Percentiles rank a stretch among this genome's conserved stretches.
phyloP scores from a whole-genome alignment of 345 rosid species.

The Melaleuca alternifolia region DNA sequence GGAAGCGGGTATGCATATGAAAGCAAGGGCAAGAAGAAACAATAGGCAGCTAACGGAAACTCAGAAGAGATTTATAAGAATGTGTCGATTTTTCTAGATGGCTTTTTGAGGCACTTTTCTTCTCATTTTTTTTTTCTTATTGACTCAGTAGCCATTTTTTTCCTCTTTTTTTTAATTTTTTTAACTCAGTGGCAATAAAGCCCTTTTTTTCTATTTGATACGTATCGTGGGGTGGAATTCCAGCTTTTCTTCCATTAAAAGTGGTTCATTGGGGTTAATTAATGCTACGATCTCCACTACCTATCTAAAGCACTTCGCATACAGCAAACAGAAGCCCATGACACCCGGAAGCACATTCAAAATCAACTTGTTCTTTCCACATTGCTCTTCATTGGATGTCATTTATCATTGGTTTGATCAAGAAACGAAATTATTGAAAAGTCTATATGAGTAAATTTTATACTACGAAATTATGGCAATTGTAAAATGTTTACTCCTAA shows the following conservation, averaged over 20 bases:
- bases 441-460: neutral
- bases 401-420: neutral
- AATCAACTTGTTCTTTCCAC: neutral
- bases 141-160: no score
- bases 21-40: neutral
- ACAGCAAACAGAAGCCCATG: neutral
- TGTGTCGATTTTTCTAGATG: neutral
- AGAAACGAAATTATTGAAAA: neutral
- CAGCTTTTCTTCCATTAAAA: no score
- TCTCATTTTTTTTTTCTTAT: neutral
- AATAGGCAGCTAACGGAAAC: neutral
- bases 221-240: no score
- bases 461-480: neutral
- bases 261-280: neutral
- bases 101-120: rapidly evolving
- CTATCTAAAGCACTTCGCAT: neutral
- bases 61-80: neutral
- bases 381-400: neutral
- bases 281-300: neutral
- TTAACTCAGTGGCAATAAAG: no score
- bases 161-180: no score
- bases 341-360: neutral
- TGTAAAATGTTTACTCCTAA: neutral
- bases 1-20: neutral
- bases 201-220: no score